Evolutionary conservation across 495 filamentous ascomycete species (phyloP).

Genomic region (Pyrenopolyporus hunteri): DNA sequence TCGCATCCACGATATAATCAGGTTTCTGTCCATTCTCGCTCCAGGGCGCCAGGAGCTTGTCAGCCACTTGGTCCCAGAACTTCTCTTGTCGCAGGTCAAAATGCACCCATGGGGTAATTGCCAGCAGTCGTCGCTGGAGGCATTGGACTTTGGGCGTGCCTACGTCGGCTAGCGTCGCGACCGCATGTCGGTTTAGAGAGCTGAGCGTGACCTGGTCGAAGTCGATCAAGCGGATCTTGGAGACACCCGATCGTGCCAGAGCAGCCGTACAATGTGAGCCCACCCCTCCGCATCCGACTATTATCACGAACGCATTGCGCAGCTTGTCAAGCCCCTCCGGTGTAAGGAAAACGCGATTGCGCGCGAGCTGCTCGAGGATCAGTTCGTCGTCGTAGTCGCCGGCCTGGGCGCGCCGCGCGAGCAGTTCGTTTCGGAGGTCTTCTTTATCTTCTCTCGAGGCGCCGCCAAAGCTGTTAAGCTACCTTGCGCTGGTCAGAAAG

Average conservation of each 20-base stretch:
- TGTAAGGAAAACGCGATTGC: conserved; percentile 90
- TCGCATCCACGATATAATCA: conserved; percentile 92
- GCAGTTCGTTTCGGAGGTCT: conserved; percentile 74
- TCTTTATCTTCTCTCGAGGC: conserved; percentile 70
- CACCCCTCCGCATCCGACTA: conserved; percentile 94
- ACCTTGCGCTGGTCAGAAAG: conserved; percentile 49
- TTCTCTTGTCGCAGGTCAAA: conserved; percentile 90
- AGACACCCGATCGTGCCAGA: conserved; percentile 86
- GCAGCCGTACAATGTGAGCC: conserved; percentile 89
- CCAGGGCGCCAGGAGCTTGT: conserved; percentile 68
- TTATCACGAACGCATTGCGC: conserved; percentile 79
- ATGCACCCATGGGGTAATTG: conserved; percentile 86
- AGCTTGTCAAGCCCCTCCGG: conserved; percentile 79
- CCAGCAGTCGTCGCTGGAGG: conserved; percentile 75
- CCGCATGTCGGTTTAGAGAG: conserved; percentile 90
- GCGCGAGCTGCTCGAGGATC: conserved; percentile 93
- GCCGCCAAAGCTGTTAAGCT: conserved; percentile 78
- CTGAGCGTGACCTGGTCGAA: conserved; percentile 98
- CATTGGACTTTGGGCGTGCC: conserved; percentile 93
- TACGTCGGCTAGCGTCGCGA: conserved; percentile 92
- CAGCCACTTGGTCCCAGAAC: conserved; percentile 70
- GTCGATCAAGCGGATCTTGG: conserved; percentile 86
- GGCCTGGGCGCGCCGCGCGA: conserved; percentile 79
- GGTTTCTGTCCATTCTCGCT: conserved; percentile 69
- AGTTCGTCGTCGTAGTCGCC: conserved; percentile 96